A percentile compares a stretch with the other conserved stretches of the same genome.
These are phyloP conservation scores for Durotheca rogersii DNA, from an alignment of 495 filamentous ascomycete species.

Conservation along the genomic window DNA sequence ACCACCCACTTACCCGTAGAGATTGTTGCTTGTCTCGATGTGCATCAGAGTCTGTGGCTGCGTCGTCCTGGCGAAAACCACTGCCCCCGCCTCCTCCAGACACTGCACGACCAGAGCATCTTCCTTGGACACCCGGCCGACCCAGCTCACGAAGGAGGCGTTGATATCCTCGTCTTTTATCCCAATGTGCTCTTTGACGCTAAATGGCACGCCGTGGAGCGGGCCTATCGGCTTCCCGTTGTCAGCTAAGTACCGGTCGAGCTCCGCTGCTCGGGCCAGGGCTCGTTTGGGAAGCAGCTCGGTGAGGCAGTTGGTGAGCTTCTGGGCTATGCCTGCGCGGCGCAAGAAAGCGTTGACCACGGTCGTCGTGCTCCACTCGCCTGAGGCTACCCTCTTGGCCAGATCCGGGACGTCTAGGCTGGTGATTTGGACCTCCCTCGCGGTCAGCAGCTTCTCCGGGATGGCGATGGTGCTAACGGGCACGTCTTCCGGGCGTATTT, in stretches of 20 bases:
- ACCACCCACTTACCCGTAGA: constrained; percentile 59
- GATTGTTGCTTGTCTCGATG: constrained; percentile 54
- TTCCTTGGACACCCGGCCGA: constrained; percentile 39
- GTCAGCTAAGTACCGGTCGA: constrained; percentile 55
- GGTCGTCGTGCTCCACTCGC: constrained; percentile 42
- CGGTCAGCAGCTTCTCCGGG: constrained; percentile 46
- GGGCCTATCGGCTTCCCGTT: constrained; percentile 58
- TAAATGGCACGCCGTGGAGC: constrained; percentile 68
- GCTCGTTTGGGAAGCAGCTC: constrained; percentile 65
- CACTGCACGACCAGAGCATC: constrained; percentile 52
- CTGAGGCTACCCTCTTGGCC: constrained; percentile 34
- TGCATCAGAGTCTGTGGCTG: constrained; percentile 64
- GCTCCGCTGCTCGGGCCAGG: constrained; percentile 53
- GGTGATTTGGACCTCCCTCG: constrained; percentile 55
- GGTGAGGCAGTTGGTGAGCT: constrained; percentile 57
- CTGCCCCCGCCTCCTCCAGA: constrained; percentile 48
- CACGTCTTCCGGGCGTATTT: constrained; percentile 31
- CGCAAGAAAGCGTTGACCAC: constrained; percentile 53
- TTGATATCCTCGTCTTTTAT: constrained; percentile 57
- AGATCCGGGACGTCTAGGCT: constrained; percentile 51
- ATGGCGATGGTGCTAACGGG: constrained; percentile 47
- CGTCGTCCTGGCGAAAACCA: constrained; percentile 57
- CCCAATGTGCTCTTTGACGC: constrained; percentile 65
- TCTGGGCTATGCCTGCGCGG: constrained; percentile 45
- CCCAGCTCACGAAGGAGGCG: constrained; percentile 50